Percentiles rank a stretch among this genome's conserved stretches.
Conservation (phyloP, 805 yeast genomes). For the Candida arabinofermentans region DNA sequence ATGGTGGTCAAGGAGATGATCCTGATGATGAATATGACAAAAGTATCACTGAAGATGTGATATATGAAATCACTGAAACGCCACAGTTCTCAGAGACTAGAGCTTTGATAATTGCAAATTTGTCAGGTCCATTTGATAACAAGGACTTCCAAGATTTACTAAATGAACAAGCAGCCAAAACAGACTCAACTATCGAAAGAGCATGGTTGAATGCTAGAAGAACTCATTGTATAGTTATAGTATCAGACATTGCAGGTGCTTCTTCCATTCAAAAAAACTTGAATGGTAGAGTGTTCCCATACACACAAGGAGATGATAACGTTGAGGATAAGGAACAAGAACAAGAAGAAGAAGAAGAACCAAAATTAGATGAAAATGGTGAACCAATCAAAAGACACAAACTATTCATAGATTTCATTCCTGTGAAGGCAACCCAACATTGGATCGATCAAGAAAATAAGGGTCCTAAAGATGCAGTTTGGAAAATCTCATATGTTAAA, state of each 20-base stretch:
- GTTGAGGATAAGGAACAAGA: background rate
- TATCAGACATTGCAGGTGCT: conserved; percentile 39
- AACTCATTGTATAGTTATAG: conserved; percentile 41
- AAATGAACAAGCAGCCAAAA: conserved; percentile 27
- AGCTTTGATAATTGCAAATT: conserved; percentile 42
- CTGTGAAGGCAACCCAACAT: conserved; percentile 40
- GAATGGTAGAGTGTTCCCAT: conserved; percentile 35
- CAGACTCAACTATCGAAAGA: conserved; percentile 33
- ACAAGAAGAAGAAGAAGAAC: conserved; percentile 13
- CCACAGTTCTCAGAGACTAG: conserved; percentile 37
- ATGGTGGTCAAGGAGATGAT: background rate
- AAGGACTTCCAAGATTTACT: conserved; percentile 35
- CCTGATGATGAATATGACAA: conserved; percentile 19
- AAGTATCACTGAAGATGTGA: conserved; percentile 26
- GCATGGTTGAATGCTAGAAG: conserved; percentile 41
- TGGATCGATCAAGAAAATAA: conserved; percentile 45
- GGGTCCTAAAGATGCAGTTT: conserved; percentile 41
- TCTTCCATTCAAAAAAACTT: conserved; percentile 31
- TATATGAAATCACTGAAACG: conserved; percentile 31
- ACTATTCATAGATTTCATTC: conserved; percentile 40
- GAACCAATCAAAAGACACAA: conserved; percentile 23
- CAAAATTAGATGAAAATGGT: conserved; percentile 19
- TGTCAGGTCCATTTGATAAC: conserved; percentile 37
- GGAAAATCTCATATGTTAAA: conserved; percentile 38
- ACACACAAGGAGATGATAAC: background rate